Base-by-base conservation (phyloP, 345 rosid species). In the Salix koriyanagi region DNA sequence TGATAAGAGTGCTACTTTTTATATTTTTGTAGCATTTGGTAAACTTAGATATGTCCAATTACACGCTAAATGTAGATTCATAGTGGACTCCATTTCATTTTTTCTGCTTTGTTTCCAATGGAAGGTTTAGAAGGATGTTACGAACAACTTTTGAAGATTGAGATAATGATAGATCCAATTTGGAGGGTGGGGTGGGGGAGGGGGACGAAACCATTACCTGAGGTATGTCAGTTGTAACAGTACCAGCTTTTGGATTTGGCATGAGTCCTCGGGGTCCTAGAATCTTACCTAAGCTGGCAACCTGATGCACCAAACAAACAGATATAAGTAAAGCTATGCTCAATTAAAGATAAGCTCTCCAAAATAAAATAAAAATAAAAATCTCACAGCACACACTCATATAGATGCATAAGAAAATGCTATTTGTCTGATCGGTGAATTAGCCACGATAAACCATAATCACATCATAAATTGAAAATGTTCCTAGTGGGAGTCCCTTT, bases 201-300 rank as follows among this genome's bases (percentile, higher is more conserved):
- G 25, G 12, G 14, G 62, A 9, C 2, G 11, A 23, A 16, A 26
- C 46, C 58, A 73, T 48, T 80, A 96, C 98, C 98, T 91, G 97
- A 75, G 97, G 95, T 81, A 93, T 86, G 79, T 93, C 89, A 16
- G 94, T 80, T 64, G 98, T 82, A 78, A 96, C 97, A 15, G 99
- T 96, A 54, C 97, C 99, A 65, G 98, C 98, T 87, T 96, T 96
- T 25, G 99, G 99, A 80, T 93, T 96, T 42, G 99, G 99, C 99
- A 96, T 96, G 81, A 96, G 95, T 77, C 99, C 99, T 15, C 98
- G 87, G 23, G 99, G 99, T 82, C 99, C 99, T 54, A 96, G 89
- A 86, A 96, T 91, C 89, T 88, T 96, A 77, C 99, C 99, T 60
- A 96, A 85, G 80, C 92, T 87, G 48, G 99, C 98, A 84, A 92